Base-by-base conservation (phyloP, 495 filamentous ascomycete genomes). In the Parathielavia appendiculata region DNA sequence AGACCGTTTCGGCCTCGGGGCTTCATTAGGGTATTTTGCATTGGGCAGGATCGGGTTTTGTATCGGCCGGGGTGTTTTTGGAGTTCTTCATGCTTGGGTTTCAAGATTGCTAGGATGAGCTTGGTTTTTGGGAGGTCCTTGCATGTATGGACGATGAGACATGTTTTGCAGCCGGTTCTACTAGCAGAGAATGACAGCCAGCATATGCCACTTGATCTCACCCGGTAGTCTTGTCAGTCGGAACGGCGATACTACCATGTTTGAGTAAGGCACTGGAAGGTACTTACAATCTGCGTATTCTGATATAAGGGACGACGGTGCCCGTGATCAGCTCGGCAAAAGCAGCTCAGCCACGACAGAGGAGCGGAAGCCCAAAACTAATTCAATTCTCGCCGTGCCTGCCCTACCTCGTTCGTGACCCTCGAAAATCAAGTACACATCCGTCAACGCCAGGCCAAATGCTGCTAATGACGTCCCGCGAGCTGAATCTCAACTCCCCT, bases 391-490 rank as follows among this genome's bases (percentile, higher is more conserved):
- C 52, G 56, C 51, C 30, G 41, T 52, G 35, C 56, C 34, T 46
- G 40, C 38, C 40, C 40, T 14, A 30, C 48, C 40, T 32, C 32
- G 22, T 51, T 39, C 55, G 52, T 54, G 51, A 57, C 51, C 40
- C 14, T 57, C 58, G 59, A 58, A n/a, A 63, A 63, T 38, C 50
- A 56, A 61, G 44, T 62, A 61, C 59, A 63, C 49, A 59, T 62
- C 62, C 62, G 53, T 65, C 57, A 63, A 69, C 67, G 67, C 67
- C 65, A 57, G 56, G 67, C 67, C 60, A 65, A 67, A 69, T 69
- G 67, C 65, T 62, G 49, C 57, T 58, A 56, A 58, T 56, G 34
- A 63, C 43, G 58, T 34, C 48, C 41, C 54, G 26, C 44, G 45
- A 59, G 54, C 49, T 41, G 34, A 53, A 44, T 26, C 49, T 26